Evolutionary conservation across 2,329 filamentous ascomycete species (phyloP).

Genomic region (Paraphaeosphaeria sporulosa): DNA sequence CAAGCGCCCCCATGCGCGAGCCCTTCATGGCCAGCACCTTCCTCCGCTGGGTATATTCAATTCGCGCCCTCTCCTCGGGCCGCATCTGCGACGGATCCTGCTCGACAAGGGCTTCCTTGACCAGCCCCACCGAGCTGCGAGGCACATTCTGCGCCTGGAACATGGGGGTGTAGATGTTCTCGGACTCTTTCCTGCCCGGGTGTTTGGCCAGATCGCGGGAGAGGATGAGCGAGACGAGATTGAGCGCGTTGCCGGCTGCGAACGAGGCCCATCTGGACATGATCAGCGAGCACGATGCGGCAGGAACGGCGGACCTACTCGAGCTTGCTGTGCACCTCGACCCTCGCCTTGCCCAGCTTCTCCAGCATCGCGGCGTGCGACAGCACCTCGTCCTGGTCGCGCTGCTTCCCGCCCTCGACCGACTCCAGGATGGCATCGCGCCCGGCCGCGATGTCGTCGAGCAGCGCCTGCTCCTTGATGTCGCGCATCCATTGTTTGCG

Average conservation of each 20-base stretch:
- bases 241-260: conserved; percentile 41
- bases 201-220: conserved; percentile 40
- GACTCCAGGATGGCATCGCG: conserved; percentile 51
- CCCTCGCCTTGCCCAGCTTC: conserved; percentile 49
- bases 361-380: conserved; percentile 44
- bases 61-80: conserved; percentile 41
- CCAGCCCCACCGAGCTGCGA: conserved; percentile 39
- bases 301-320: conserved; percentile 58
- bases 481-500: conserved; percentile 79
- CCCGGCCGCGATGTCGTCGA: conserved; percentile 67
- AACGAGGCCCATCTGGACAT: conserved; percentile 39
- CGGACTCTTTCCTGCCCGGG: conserved; percentile 22
- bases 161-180: conserved; percentile 36
- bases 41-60: conserved; percentile 42
- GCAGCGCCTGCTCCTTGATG: conserved; percentile 76
- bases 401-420: conserved; percentile 54
- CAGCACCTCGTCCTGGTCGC: conserved; percentile 50
- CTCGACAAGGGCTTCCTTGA: conserved; percentile 30
- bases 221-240: conserved; percentile 42
- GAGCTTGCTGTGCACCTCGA: conserved; percentile 53
- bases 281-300: conserved; percentile 33
- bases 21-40: conserved; percentile 65
- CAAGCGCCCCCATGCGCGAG: conserved; percentile 80
- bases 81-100: conserved; percentile 20
- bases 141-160: conserved; percentile 48